These are phyloP conservation scores for Sporothrix schenckii DNA, from an alignment of 2,329 filamentous ascomycete species.

Conservation along the genomic window DNA sequence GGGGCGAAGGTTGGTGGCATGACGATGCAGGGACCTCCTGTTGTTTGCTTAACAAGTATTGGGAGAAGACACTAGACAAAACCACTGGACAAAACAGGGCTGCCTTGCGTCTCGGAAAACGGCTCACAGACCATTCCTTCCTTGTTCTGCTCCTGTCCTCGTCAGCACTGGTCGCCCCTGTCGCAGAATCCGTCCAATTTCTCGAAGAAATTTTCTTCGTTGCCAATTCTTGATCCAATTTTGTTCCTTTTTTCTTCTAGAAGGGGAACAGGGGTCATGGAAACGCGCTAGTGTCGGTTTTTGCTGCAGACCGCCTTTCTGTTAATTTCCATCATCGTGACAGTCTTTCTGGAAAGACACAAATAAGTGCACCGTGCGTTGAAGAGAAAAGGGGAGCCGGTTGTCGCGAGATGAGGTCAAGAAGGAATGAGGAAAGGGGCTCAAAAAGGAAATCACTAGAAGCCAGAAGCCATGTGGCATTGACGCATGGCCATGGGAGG, in stretches of 20 bases:
- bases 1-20: background rate
- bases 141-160: background rate
- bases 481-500: background rate
- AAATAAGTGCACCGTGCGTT: constrained; percentile 1
- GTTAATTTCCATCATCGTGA: too few relatives aligned
- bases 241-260: constrained; percentile 9
- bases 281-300: background rate
- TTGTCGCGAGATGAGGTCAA: constrained; percentile 6
- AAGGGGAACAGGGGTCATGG: background rate
- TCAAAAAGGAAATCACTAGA: background rate
- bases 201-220: too few relatives aligned
- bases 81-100: background rate
- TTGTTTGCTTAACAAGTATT: background rate
- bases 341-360: background rate
- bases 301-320: background rate
- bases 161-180: constrained; percentile 8
- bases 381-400: background rate
- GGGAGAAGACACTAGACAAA: background rate
- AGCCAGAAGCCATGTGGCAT: constrained; percentile 10
- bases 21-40: background rate
- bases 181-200: constrained; percentile 12
- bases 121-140: background rate
- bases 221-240: background rate
- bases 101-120: background rate
- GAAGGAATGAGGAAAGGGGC: background rate